Evolutionary conservation across 257 asterid genomes (phyloP), one percentile per base, ranked within the genome.

Genomic region (Galeopsis tetrahit): DNA sequence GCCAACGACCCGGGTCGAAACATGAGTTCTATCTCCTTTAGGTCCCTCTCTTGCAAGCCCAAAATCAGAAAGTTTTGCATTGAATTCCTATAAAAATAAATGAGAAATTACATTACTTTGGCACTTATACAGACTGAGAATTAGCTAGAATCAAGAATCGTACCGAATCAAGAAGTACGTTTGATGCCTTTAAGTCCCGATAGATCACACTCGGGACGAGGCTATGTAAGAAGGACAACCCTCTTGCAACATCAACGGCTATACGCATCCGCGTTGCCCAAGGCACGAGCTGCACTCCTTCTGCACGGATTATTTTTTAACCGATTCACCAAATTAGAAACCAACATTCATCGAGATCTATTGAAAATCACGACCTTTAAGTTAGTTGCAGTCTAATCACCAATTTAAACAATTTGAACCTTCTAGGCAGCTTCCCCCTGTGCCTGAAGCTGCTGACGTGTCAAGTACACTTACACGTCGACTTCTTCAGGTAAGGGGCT

Each of bases 21-120:
- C 90, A 42, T 85, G 90, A 7, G 88, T 83, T 68, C 79, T 68
- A 43, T 85, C 90, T 0, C 88, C 90, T 48, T 56, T 83, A 1
- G 90, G 90, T 10, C 90, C 88, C 51, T 73, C 86, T 59, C 90
- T 79, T 32, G 88, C 90, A 7, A 85, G 88, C 10, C 90, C 90
- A 55, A 85, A 85, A 63, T 85, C 90, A 2, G 90, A 83, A 6
- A 85, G 85, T 69, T 83, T 85, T 8, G 90, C 90, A 33, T 81
- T 77, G 80, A 85, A 85, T 9, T 85, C 86, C 89, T 84, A 52
- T 51, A 51, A 7, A 7, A 35, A 66, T 13, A 31, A 21, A 49
- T 9, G 11, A 57, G 13, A 55, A 67, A 32, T 17, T 31, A 73
- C 51, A 17, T 74, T 17, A 75, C 17, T 7, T 49, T 62, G 58